These are phyloP conservation scores for Dendrocalamus sinicus DNA, from an alignment of 176 grass and related monocot genomes.

Conservation along the genomic window DNA sequence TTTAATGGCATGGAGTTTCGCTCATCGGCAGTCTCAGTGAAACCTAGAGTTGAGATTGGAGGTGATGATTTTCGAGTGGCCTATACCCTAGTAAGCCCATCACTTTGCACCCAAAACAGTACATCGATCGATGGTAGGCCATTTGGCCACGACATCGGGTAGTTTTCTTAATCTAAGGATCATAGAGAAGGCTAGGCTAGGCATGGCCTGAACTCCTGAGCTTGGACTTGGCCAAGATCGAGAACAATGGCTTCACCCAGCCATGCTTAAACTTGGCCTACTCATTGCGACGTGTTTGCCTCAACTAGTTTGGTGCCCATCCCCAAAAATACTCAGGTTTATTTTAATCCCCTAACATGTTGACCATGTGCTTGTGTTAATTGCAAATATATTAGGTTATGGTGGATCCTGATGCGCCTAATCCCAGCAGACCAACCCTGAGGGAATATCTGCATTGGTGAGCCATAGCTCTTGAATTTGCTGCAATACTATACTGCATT, in stretches of 20 bases:
- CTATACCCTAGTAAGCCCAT: constrained; percentile 84
- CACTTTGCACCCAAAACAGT: constrained; percentile 43
- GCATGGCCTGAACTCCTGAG: constrained; percentile 25
- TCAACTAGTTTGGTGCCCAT: constrained; percentile 22
- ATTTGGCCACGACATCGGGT: constrained; percentile 29
- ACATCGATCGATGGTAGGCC: constrained; percentile 44
- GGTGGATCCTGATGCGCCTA: constrained; percentile 97
- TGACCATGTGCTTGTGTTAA: constrained; percentile 52
- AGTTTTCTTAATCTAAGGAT: constrained; percentile 29
- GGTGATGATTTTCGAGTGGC: constrained; percentile 73
- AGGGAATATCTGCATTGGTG: constrained; percentile 96
- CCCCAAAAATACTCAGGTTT: constrained; percentile 35
- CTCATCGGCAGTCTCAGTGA: constrained; percentile 49
- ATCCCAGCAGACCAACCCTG: constrained; percentile 73
- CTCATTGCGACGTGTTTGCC: not conserved
- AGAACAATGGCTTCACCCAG: constrained; percentile 18
- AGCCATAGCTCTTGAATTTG: constrained; percentile 14
- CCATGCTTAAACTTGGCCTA: constrained; percentile 2
- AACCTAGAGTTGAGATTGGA: constrained; percentile 69
- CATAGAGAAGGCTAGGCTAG: not conserved
- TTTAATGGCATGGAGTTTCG: constrained; percentile 80
- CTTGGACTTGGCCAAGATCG: constrained; percentile 1
- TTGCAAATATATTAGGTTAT: constrained; percentile 69
- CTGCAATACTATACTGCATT: constrained; percentile 3
- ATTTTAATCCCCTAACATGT: constrained; percentile 49